Base-by-base conservation (phyloP, 768 basidiomycete species). In the Leccinum aurantiacum region DNA sequence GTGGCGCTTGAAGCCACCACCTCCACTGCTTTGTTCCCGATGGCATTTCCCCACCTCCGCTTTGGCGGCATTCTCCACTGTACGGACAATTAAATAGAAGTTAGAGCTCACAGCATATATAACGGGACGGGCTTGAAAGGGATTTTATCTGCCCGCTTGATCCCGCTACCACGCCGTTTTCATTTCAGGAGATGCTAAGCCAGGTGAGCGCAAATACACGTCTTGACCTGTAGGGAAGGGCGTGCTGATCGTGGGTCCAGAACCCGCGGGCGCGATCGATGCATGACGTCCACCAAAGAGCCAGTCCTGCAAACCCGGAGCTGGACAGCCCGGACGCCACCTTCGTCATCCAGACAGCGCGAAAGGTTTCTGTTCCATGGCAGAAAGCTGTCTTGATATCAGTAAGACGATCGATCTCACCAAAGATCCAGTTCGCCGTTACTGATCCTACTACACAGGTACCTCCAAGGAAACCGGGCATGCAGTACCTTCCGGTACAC, bases 241-340 rank as follows among this genome's bases (percentile, higher is more conserved):
- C 63, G 69, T 65, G 67, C 61, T 73, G 63, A 71, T 62, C 61
- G 47, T 56, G 63, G 53, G 59, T 37, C 53, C 33, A 74, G 73
- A 59, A 54, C 27, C 61, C 50, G 33, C 63, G 59, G 19, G 33
- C 54, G 44, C 62, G 44, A 41, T 60, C 62, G 44, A 58, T 55
- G 62, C 31, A 69, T 38, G 60, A 54, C 22, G 58, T 59, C 60
- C 62, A 53, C 50, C 58, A 37, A n/a, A 58, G 52, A 29, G 31
- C 56, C 48, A 53, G 50, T 24, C 25, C 62, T 10, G 50, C 49
- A 27, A 53, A 41, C 49, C 57, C n/a, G 33, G 60, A 59, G 17
- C 25, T 25, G 37, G 60, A 61, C 19, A 24, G 57, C n/a, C 17
- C 19, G 13, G 63, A 68, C 48, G 59, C 33, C 37, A 62, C 62